Percentiles rank a stretch among this genome's conserved stretches.
Conservation (phyloP, 202 grass and related monocot species). For the Musa balbisiana region DNA sequence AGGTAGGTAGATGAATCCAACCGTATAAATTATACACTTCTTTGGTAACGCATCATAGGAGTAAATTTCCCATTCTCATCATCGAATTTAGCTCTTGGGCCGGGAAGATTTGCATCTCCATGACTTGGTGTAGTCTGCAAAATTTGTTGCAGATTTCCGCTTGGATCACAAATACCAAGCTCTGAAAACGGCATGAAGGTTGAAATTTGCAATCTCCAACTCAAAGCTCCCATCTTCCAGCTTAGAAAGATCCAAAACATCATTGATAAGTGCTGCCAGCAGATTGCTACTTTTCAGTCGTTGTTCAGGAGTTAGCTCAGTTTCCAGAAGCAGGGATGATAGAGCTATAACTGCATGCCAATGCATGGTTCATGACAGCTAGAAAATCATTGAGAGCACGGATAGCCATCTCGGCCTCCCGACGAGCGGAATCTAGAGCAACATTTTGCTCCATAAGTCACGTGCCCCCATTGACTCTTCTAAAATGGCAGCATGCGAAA, state of each 20-base stretch:
- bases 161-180: conserved; percentile 50
- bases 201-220: conserved; percentile 76
- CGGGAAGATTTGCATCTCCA: not conserved
- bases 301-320: conserved; percentile 81
- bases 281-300: conserved; percentile 92
- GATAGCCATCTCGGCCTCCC: conserved; percentile 94
- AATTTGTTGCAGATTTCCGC: conserved; percentile 50
- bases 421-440: conserved; percentile 77
- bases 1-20: not conserved
- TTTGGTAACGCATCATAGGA: conserved; percentile 6
- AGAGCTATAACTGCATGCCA: conserved; percentile 96
- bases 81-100: not conserved
- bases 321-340: conserved; percentile 85
- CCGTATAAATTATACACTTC: conserved; percentile 1
- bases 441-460: conserved; percentile 91
- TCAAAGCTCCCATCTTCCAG: conserved; percentile 89
- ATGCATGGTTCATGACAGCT: conserved; percentile 99
- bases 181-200: conserved; percentile 95
- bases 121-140: conserved; percentile 36
- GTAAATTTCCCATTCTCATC: not conserved
- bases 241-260: conserved; percentile 96
- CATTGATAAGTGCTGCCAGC: conserved; percentile 87
- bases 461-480: conserved; percentile 93
- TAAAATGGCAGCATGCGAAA: conserved; percentile 89
- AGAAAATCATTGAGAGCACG: conserved; percentile 91